Percentiles rank a stretch among this genome's conserved stretches.
Evolutionary conservation across 768 basidiomycete genomes (phyloP).

Genomic region (Sistotremastrum niveocremeum): DNA sequence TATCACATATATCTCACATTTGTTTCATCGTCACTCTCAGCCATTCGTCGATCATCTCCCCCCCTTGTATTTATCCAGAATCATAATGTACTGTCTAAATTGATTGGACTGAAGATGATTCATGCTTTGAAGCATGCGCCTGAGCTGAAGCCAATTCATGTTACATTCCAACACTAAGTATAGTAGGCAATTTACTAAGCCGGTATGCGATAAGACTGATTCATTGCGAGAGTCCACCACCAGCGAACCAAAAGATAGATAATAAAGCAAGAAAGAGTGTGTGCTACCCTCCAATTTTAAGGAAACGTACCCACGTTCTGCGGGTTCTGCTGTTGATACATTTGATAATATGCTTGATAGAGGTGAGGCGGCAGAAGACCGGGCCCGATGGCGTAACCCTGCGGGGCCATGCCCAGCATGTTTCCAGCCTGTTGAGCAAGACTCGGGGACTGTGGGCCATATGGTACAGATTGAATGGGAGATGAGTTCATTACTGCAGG

Average conservation of each 20-base stretch:
- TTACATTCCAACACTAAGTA: too few species aligned
- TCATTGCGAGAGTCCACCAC: neutral
- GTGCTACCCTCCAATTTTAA: slow-evolving; percentile 28
- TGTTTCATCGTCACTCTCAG: too few species aligned
- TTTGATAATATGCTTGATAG: slow-evolving; percentile 71
- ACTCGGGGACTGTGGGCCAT: slow-evolving; percentile 47
- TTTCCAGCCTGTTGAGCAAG: slow-evolving; percentile 36
- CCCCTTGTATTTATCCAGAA: too few species aligned
- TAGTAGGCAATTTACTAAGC: too few species aligned
- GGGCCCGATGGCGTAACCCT: slow-evolving; percentile 11
- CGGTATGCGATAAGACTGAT: neutral
- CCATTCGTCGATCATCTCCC: too few species aligned
- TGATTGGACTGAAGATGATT: too few species aligned
- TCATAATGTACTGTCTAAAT: too few species aligned
- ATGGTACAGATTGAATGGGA: slow-evolving; percentile 28
- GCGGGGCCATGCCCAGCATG: slow-evolving; percentile 43
- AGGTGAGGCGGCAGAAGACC: slow-evolving; percentile 51
- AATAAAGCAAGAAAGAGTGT: slow-evolving; percentile 3
- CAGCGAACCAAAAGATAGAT: neutral
- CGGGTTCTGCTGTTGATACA: slow-evolving; percentile 60
- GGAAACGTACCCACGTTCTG: slow-evolving; percentile 68
- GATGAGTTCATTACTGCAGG: slow-evolving; percentile 17
- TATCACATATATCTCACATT: too few species aligned
- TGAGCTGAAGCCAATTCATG: too few species aligned
- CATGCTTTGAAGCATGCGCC: too few species aligned